Base-by-base conservation (phyloP, 306 rosid species). In the Sindora glabra region DNA sequence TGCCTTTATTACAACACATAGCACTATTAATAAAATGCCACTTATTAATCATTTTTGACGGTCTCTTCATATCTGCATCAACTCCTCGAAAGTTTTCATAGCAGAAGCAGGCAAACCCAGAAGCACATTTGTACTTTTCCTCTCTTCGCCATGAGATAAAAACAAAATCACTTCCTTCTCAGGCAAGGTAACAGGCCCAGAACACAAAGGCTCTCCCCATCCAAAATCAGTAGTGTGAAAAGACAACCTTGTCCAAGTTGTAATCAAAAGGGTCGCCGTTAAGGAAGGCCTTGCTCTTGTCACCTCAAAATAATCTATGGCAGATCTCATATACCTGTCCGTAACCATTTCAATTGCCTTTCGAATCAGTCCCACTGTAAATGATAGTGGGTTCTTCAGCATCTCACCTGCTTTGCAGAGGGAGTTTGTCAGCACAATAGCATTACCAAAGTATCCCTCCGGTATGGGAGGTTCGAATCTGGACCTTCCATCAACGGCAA, bases 51-150 rank as follows among this genome's bases (percentile, higher is more conserved):
- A 1, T 29, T 6, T 29, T 6, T 26, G 8, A 17, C 41, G 19
- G n/a, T n/a, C n/a, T 25, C 19, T 36, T 61, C 69, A 74, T 19
- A 79, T 54, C 39, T 75, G 57, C 74, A 67, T 79, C 51, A 63
- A 34, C n/a, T 50, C 59, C 59, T 82, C 81, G 70, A 86, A 90
- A 55, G 15, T 49, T 69, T 67, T 53, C 95, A 90, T 90, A 30
- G 95, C 84, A 74, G 94, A 90, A 64, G 65, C 73, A 13, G 95
- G 97, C 77, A 90, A 79, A 10, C 97, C 95, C 70, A 86, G 45
- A 32, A 90, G 78, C 61, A 90, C 90, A 49, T 81, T 78, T 34
- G 76, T 37, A 61, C 86, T 79, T 62, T 76, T 82, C 64, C 81
- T 80, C 10, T 68, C 74, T 37, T 74, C 45, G 13, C 84, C 95